Conservation (phyloP, 768 basidiomycete species). For the Russula griseocarnosa region DNA sequence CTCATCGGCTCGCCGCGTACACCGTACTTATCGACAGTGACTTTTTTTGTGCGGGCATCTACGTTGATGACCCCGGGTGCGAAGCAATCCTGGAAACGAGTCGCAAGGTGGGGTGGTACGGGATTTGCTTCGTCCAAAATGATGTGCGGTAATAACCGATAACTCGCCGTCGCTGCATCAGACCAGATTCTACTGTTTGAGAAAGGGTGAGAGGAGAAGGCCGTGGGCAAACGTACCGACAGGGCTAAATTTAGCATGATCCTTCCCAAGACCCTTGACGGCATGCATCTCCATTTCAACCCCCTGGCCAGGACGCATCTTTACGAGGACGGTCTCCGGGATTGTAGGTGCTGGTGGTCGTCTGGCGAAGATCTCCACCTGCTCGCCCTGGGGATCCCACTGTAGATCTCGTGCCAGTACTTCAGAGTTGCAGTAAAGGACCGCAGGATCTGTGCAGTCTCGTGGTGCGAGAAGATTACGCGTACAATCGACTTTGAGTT, state of each 20-base stretch:
- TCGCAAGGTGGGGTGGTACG: constrained; percentile 69
- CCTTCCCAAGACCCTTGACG: constrained; percentile 86
- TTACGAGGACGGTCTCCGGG: constrained; percentile 81
- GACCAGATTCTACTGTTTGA: constrained; percentile 4
- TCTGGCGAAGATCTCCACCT: constrained; percentile 53
- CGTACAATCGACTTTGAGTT: constrained; percentile 66
- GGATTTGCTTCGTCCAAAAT: constrained; percentile 62
- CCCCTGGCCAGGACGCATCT: constrained; percentile 87
- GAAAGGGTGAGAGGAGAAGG: background rate
- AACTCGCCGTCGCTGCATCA: constrained; percentile 82
- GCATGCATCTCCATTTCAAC: constrained; percentile 86
- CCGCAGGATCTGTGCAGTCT: constrained; percentile 34
- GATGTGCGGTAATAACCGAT: constrained; percentile 86
- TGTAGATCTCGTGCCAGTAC: constrained; percentile 61
- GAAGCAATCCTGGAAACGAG: constrained; percentile 87
- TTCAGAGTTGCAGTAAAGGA: constrained; percentile 67
- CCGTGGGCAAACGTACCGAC: constrained; percentile 57
- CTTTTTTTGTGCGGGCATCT: constrained; percentile 51
- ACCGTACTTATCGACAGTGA: constrained; percentile 57
- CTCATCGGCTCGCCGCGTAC: constrained; percentile 86
- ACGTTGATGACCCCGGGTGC: constrained; percentile 74
- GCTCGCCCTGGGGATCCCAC: constrained; percentile 84
- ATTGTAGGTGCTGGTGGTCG: constrained; percentile 63
- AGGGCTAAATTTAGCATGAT: constrained; percentile 95
- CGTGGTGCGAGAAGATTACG: constrained; percentile 50